Evolutionary conservation across 2,329 filamentous ascomycete species (phyloP).

Genomic region (Penicillium sclerotigenum): DNA sequence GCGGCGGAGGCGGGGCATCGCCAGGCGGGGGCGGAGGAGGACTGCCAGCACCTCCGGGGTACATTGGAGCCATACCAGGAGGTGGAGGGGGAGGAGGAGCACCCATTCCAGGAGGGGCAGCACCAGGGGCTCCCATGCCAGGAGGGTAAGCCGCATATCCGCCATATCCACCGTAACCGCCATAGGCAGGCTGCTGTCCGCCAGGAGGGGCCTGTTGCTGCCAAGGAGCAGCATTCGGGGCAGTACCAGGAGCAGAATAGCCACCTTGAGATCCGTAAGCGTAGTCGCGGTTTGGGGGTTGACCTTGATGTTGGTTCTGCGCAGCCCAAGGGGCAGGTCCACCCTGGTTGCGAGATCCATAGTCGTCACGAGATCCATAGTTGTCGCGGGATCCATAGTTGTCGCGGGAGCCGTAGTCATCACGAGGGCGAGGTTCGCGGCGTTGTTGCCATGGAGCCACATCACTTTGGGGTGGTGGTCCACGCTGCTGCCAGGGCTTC

Average conservation of each 20-base stretch:
- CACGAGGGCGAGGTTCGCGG: conserved; percentile 53
- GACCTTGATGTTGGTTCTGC: conserved; percentile 43
- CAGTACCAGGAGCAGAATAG: conserved; percentile 46
- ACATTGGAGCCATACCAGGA: conserved; percentile 45
- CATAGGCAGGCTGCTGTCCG: conserved; percentile 49
- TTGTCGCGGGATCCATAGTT: conserved; percentile 37
- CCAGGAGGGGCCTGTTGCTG: conserved; percentile 55
- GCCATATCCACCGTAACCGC: conserved; percentile 56
- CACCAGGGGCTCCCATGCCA: conserved; percentile 54
- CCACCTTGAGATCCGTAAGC: conserved; percentile 39
- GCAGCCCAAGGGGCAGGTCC: conserved; percentile 34
- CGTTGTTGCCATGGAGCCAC: conserved; percentile 73
- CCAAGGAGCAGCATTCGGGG: conserved; percentile 55
- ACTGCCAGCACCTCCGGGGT: conserved; percentile 36
- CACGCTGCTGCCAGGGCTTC: conserved; percentile 89
- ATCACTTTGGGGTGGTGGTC: conserved; percentile 66
- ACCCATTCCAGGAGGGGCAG: conserved; percentile 43
- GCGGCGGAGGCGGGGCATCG: conserved; percentile 44
- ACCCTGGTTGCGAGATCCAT: conserved; percentile 40
- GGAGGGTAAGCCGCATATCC: conserved; percentile 45
- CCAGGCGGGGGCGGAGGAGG: conserved; percentile 42
- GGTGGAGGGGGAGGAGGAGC: conserved; percentile 45
- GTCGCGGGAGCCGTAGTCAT: conserved; percentile 43
- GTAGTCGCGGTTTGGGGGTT: conserved; percentile 47
- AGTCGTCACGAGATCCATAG: conserved; percentile 39